phyloP scores from a whole-genome alignment of 176 grass and related monocot species.

The Saccharum officinarum region DNA sequence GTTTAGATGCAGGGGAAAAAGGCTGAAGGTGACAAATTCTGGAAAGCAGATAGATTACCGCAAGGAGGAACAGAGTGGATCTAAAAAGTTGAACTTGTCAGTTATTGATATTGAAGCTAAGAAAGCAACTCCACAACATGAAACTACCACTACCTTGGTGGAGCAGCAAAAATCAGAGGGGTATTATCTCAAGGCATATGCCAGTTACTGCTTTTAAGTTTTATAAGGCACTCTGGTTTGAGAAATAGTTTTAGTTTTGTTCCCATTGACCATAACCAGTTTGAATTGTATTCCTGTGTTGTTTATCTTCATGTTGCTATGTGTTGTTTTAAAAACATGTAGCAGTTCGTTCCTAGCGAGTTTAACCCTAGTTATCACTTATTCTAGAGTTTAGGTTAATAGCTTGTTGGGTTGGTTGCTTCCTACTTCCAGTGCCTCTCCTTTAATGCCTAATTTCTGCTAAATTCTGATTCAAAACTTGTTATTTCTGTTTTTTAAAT shows the following conservation, averaged over 20 bases:
- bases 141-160: slow-evolving; percentile 6
- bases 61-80: slow-evolving; percentile 2
- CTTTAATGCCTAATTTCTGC: background rate
- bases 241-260: background rate
- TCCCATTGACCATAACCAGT: background rate
- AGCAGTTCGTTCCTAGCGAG: background rate
- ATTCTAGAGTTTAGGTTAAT: background rate
- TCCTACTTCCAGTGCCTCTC: background rate
- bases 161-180: slow-evolving; percentile 19
- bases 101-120: slow-evolving; percentile 16
- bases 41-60: slow-evolving; percentile 6
- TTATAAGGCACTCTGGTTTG: background rate
- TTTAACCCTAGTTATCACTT: background rate
- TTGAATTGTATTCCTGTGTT: background rate
- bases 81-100: background rate
- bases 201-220: background rate
- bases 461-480: background rate
- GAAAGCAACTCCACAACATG: slow-evolving; percentile 14
- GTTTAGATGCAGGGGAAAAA: slow-evolving; percentile 42
- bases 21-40: slow-evolving; percentile 15
- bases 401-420: background rate
- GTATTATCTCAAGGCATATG: slow-evolving; percentile 17
- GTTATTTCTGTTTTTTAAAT: background rate
- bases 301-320: background rate
- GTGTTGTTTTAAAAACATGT: background rate